phyloP scores from a whole-genome alignment of 768 basidiomycete genomes.

The Xanthoconium stramineum region DNA sequence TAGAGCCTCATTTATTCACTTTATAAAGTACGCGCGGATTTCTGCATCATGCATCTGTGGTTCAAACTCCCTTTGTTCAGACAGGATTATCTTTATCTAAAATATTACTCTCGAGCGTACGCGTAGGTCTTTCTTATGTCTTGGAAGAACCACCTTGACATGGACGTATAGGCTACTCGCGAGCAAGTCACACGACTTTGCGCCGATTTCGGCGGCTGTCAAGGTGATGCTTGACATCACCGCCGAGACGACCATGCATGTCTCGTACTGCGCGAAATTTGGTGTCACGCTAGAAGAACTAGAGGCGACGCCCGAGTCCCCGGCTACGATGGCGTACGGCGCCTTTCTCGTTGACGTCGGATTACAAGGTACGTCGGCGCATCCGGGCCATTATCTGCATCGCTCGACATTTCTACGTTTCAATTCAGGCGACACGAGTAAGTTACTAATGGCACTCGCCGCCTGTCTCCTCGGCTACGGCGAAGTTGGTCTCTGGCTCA shows the following conservation, averaged over 20 bases:
- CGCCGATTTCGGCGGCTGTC: slow-evolving; percentile 59
- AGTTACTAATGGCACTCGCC: slow-evolving; percentile 75
- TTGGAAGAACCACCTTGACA: not conserved
- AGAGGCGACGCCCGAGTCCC: slow-evolving; percentile 57
- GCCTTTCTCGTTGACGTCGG: slow-evolving; percentile 82
- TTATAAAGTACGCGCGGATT: slow-evolving; percentile 62
- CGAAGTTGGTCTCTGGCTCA: slow-evolving; percentile 84
- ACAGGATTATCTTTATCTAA: slow-evolving; percentile 79
- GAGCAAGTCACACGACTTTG: slow-evolving; percentile 68
- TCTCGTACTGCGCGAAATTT: slow-evolving; percentile 65
- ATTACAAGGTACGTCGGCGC: slow-evolving; percentile 35
- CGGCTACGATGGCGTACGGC: slow-evolving; percentile 81
- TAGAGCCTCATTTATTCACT: slow-evolving; percentile 69
- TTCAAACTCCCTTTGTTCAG: slow-evolving; percentile 32
- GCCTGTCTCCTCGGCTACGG: slow-evolving; percentile 91
- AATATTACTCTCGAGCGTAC: slow-evolving; percentile 83
- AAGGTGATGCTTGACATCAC: slow-evolving; percentile 62
- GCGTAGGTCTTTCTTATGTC: slow-evolving; percentile 39
- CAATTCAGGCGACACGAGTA: slow-evolving; percentile 59
- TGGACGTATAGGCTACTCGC: slow-evolving; percentile 56
- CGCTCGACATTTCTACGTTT: not conserved
- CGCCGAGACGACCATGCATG: slow-evolving; percentile 71
- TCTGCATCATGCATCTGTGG: not conserved
- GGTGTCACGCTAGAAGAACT: slow-evolving; percentile 63
- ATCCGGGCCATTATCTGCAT: not conserved